These are phyloP conservation scores for Claviceps humidiphila DNA, from an alignment of 2,329 filamentous ascomycete genomes.

Conservation along the genomic window DNA sequence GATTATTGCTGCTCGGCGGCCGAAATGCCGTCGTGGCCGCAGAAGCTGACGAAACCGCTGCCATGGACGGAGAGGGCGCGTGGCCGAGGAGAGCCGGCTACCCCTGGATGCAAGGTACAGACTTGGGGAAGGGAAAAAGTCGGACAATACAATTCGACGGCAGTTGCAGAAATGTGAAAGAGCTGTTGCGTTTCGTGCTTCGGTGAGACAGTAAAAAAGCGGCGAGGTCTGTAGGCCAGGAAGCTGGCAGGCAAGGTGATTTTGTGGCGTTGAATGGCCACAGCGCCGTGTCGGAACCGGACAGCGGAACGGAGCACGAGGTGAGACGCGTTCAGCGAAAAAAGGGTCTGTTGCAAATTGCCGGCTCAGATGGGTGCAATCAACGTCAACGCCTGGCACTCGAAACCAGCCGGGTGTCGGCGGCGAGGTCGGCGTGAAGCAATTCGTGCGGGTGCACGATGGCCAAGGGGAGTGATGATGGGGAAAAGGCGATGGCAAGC, in stretches of 20 bases:
- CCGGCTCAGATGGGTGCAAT: neutral
- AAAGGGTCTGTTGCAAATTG: neutral
- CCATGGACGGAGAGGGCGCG: constrained; percentile 25
- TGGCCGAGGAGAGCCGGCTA: constrained; percentile 14
- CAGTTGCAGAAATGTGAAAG: neutral
- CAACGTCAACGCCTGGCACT: neutral
- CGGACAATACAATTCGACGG: neutral
- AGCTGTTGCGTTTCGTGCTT: neutral
- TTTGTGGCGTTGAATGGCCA: constrained; percentile 1
- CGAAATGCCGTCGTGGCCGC: constrained; percentile 34
- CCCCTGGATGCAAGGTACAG: constrained; percentile 8
- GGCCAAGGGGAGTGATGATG: neutral
- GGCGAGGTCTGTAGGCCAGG: neutral
- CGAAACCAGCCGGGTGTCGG: constrained; percentile 1
- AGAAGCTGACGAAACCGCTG: constrained; percentile 37
- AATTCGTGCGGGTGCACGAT: constrained; percentile 1
- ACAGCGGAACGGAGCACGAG: neutral
- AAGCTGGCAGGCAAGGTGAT: neutral
- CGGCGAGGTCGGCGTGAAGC: constrained; percentile 3
- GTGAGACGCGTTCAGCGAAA: neutral
- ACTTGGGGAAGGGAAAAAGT: neutral
- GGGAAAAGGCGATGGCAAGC: neutral
- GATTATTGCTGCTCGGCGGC: constrained; percentile 36
- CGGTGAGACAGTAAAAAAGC: neutral
- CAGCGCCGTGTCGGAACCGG: neutral